Evolutionary conservation across 768 basidiomycete species (phyloP).

Genomic region (Epithele typhae): DNA sequence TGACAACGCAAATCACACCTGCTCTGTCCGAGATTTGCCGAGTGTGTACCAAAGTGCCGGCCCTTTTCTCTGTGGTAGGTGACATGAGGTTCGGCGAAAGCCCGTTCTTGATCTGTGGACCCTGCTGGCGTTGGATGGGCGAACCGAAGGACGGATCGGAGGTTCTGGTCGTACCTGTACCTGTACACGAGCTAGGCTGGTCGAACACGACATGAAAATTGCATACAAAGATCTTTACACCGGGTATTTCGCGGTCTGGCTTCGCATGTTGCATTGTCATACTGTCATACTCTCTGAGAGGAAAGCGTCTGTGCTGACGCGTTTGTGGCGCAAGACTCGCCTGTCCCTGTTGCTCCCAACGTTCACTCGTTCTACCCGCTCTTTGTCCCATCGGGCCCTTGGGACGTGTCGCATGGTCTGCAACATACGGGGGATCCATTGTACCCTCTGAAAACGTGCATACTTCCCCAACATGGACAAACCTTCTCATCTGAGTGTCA

Average conservation of each 20-base stretch:
- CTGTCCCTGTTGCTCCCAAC: too few relatives aligned
- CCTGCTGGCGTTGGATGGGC: constrained; percentile 75
- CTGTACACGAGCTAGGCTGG: constrained; percentile 39
- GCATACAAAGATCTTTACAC: too few relatives aligned
- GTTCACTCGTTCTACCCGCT: too few relatives aligned
- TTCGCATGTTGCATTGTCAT: too few relatives aligned
- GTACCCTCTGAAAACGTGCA: too few relatives aligned
- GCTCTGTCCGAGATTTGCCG: constrained; percentile 59
- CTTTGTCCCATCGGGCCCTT: too few relatives aligned
- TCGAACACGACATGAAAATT: neutral
- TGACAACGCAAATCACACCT: constrained; percentile 64
- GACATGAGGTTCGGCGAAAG: constrained; percentile 76
- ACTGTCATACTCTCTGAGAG: too few relatives aligned
- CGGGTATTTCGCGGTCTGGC: too few relatives aligned
- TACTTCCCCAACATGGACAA: constrained; percentile 38
- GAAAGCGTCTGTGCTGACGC: too few relatives aligned
- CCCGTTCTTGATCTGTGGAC: constrained; percentile 66
- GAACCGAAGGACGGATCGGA: constrained; percentile 37
- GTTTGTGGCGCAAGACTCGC: too few relatives aligned
- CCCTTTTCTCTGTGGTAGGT: constrained; percentile 59
- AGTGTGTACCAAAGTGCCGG: constrained; percentile 67
- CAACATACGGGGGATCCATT: too few relatives aligned
- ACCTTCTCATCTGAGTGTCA: constrained; percentile 69
- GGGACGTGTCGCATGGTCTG: too few relatives aligned
- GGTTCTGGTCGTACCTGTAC: constrained; percentile 51